phyloP scores from a whole-genome alignment of 495 filamentous ascomycete species.

The Aspergillus leporis region DNA sequence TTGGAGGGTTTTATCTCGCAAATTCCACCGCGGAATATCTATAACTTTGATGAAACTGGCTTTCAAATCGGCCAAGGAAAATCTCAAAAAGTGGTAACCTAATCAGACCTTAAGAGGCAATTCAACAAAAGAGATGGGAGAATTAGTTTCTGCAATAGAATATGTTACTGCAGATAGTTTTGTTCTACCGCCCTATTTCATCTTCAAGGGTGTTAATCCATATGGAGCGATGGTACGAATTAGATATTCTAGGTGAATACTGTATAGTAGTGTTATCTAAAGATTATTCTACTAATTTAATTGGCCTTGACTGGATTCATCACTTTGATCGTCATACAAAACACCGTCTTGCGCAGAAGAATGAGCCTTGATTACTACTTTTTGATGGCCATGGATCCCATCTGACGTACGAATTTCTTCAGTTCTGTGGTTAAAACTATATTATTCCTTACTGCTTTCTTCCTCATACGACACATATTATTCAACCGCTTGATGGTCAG shows the following conservation, averaged over 20 bases:
- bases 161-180: neutral
- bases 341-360: neutral
- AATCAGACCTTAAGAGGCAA: neutral
- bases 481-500: no score
- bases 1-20: no score
- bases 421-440: no score
- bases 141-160: slow-evolving; percentile 2
- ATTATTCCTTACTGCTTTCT: no score
- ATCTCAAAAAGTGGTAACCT: slow-evolving; percentile 3
- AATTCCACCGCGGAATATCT: no score
- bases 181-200: slow-evolving; percentile 3
- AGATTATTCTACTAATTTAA: slow-evolving; percentile 2
- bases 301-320: slow-evolving; percentile 1
- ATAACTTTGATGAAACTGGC: no score
- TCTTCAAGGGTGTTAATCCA: slow-evolving; percentile 1
- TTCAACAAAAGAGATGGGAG: slow-evolving; percentile 2
- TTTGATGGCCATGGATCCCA: no score
- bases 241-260: neutral
- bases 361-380: no score
- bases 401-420: no score
- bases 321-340: slow-evolving; percentile 3
- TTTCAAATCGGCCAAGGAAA: neutral
- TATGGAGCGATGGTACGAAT: slow-evolving; percentile 4
- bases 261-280: slow-evolving; percentile 5
- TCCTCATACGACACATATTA: no score